Base-by-base conservation (phyloP, 345 rosid genomes). In the Hypericum perforatum region DNA sequence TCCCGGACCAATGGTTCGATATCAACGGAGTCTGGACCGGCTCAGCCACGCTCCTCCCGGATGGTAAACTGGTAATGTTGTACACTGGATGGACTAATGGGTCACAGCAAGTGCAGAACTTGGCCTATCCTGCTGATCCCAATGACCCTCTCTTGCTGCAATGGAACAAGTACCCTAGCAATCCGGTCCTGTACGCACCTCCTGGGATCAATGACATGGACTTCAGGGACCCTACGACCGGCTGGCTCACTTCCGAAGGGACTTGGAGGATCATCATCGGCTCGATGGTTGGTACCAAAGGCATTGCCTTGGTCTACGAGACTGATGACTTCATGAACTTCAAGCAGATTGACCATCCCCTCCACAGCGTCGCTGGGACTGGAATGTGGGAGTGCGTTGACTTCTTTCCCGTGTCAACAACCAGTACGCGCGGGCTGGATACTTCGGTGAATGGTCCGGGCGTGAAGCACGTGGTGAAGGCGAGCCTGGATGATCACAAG, bases 371-470 rank as follows among this genome's bases (percentile, higher is more conserved):
- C 11, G 69, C 77, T 0, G 70, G 67, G 11, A 89, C 97, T 1
- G 97, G 97, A 12, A 89, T 89, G 97, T 89, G 97, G 97, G 97
- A 83, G 49, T 83, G 91, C 50, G 91, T 83, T 37, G 91, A 83
- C 52, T 70, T 83, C n/a, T 83, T 36, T 45, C 91, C 86, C 2
- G 82, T 83, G 16, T 75, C 89, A 2, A 51, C 7, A 3, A 42
- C 39, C 0, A 55, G 40, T 8, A 56, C 61, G 5, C 50, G 63
- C 7, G 91, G 86, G 7, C 43, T 83, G 56, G 91, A 83, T 39
- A 74, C 91, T 4, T 83, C 91, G 0, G 60, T 11, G 12, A 72
- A 64, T 53, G 81, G 76, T 9, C 72, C 61, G 8, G 73, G 61
- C 9, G 77, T 83, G 40, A 83, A 66, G 67, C 84, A 83, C 51